Conservation (phyloP, 2,329 filamentous ascomycete genomes). For the Fusarium fujikuroi region DNA sequence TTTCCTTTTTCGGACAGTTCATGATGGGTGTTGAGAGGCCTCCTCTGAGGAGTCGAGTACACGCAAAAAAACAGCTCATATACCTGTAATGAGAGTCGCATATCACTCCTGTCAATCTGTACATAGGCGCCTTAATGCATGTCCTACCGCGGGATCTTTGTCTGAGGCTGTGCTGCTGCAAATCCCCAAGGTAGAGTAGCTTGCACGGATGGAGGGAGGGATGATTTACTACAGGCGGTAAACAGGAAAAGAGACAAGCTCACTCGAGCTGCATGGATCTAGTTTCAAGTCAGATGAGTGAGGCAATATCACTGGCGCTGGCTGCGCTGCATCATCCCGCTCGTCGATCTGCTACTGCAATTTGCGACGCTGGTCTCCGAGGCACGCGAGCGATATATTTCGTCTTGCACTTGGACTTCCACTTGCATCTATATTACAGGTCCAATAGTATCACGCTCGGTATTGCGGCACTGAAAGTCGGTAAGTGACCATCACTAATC, state of each 20-base stretch:
- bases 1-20: slow-evolving; percentile 28
- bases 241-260: slow-evolving; percentile 1
- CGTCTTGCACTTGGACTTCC: not conserved
- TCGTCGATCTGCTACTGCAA: slow-evolving; percentile 19
- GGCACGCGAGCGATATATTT: slow-evolving; percentile 35
- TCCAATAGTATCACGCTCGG: not conserved
- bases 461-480: slow-evolving; percentile 11
- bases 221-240: slow-evolving; percentile 13
- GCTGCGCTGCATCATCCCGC: not conserved
- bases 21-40: slow-evolving; percentile 26
- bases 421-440: not conserved
- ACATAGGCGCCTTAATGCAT: slow-evolving; percentile 4
- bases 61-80: slow-evolving; percentile 32
- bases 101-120: not conserved
- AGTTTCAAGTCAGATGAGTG: slow-evolving; percentile 22
- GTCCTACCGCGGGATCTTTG: slow-evolving; percentile 19
- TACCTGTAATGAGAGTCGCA: not conserved
- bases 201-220: slow-evolving; percentile 20
- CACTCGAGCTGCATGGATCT: slow-evolving; percentile 16
- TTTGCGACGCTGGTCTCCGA: slow-evolving; percentile 1
- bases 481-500: not conserved
- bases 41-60: slow-evolving; percentile 16
- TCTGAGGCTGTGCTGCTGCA: slow-evolving; percentile 36
- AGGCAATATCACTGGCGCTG: slow-evolving; percentile 20
- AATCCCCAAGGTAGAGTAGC: not conserved